Evolutionary conservation across 1,284 basidiomycete species (phyloP).

Genomic region (Boletus semigastroideus): DNA sequence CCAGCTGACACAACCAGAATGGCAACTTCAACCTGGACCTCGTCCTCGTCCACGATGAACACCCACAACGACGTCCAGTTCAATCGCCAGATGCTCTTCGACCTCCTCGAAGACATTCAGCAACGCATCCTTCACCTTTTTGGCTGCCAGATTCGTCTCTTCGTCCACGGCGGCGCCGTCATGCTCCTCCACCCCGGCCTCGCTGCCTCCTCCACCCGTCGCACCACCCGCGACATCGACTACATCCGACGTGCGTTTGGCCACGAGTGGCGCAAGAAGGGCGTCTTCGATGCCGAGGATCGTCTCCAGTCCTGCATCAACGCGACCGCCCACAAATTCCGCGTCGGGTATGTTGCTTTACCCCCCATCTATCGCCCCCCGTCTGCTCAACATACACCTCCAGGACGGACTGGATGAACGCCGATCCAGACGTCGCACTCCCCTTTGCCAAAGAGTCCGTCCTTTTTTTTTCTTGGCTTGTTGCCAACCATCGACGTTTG

Average conservation of each 20-base stretch:
- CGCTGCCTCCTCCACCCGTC: slow-evolving; percentile 41
- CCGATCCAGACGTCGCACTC: slow-evolving; percentile 63
- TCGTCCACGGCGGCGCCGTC: slow-evolving; percentile 67
- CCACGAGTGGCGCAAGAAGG: slow-evolving; percentile 48
- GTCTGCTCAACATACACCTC: slow-evolving; percentile 5
- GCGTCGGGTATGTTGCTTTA: slow-evolving; percentile 46
- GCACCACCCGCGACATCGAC: slow-evolving; percentile 62
- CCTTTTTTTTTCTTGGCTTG: slow-evolving; percentile 1
- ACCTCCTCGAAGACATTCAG: slow-evolving; percentile 52
- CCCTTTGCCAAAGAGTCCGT: slow-evolving; percentile 63
- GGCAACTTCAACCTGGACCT: background rate
- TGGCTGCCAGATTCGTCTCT: slow-evolving; percentile 49
- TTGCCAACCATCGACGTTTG: too few relatives aligned
- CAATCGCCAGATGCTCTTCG: slow-evolving; percentile 36
- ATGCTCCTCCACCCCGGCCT: slow-evolving; percentile 61
- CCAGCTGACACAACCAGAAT: too few relatives aligned
- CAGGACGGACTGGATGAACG: slow-evolving; percentile 68
- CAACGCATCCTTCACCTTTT: slow-evolving; percentile 43
- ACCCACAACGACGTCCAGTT: slow-evolving; percentile 41
- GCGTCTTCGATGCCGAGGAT: slow-evolving; percentile 48
- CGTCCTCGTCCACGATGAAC: slow-evolving; percentile 15
- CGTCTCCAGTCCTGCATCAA: slow-evolving; percentile 55
- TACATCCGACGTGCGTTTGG: slow-evolving; percentile 60
- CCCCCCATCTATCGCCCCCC: background rate
- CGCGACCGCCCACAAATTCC: slow-evolving; percentile 48